Evolutionary conservation across 495 filamentous ascomycete genomes (phyloP).

Genomic region (Evansstolkia leycettana): DNA sequence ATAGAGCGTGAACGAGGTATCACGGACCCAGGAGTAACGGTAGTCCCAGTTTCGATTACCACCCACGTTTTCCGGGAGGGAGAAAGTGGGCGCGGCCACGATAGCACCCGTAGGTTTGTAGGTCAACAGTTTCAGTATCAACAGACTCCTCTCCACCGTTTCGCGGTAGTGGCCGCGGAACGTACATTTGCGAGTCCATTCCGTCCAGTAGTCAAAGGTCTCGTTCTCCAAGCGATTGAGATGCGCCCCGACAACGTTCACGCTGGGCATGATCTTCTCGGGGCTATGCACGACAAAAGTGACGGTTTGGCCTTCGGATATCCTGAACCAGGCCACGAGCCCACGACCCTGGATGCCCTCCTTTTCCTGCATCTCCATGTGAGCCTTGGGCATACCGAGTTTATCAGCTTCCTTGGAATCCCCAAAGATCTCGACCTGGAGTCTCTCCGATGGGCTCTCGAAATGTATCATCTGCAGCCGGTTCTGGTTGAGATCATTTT

Average conservation of each 20-base stretch:
- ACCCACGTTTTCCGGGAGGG: slow-evolving; percentile 60
- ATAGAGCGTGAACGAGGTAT: slow-evolving; percentile 64
- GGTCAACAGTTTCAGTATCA: slow-evolving; percentile 61
- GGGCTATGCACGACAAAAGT: slow-evolving; percentile 49
- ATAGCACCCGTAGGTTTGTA: slow-evolving; percentile 50
- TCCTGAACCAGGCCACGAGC: slow-evolving; percentile 40
- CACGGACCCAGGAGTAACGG: slow-evolving; percentile 62
- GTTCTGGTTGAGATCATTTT: slow-evolving; percentile 17
- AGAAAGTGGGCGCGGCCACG: slow-evolving; percentile 47
- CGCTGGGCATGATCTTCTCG: slow-evolving; percentile 27
- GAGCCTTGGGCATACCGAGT: slow-evolving; percentile 30
- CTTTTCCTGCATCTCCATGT: slow-evolving; percentile 38
- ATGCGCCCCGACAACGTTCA: slow-evolving; percentile 36
- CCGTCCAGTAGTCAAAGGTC: slow-evolving; percentile 54
- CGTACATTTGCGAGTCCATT: slow-evolving; percentile 55
- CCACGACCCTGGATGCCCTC: slow-evolving; percentile 44
- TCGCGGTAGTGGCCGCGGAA: slow-evolving; percentile 63
- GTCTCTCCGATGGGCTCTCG: slow-evolving; percentile 37
- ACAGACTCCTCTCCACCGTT: slow-evolving; percentile 51
- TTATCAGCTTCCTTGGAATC: slow-evolving; percentile 41
- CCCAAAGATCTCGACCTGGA: slow-evolving; percentile 54
- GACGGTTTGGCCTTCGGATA: slow-evolving; percentile 52
- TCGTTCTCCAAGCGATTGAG: slow-evolving; percentile 49
- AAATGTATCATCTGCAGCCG: slow-evolving; percentile 50
- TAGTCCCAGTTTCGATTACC: slow-evolving; percentile 70